These are phyloP conservation scores for Oropetium thomaeum DNA, from an alignment of 176 grass and related monocot species.

Conservation along the genomic window DNA sequence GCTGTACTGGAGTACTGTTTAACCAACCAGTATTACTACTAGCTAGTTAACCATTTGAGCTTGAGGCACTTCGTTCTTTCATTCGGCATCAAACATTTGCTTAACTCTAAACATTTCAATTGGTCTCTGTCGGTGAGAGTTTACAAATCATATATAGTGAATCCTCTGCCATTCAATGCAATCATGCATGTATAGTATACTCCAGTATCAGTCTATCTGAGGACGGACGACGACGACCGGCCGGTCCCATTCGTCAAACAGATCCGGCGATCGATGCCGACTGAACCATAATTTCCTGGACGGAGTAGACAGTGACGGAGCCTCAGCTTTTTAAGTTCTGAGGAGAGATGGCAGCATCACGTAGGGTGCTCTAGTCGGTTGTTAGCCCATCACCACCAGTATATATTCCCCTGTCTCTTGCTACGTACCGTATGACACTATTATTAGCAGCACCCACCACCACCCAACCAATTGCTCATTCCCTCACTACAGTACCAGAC, in stretches of 20 bases:
- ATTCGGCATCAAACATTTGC: not conserved
- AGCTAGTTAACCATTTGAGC: not conserved
- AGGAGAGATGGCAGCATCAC: not conserved
- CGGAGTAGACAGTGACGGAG: not conserved
- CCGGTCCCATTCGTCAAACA: not conserved
- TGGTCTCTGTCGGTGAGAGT: not conserved
- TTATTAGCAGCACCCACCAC: not conserved
- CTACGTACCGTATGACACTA: not conserved
- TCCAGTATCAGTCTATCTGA: no score
- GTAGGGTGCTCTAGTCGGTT: no score
- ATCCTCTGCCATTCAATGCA: not conserved
- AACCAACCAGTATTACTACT: no score
- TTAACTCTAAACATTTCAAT: no score
- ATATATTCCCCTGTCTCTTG: not conserved
- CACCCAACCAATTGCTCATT: not conserved
- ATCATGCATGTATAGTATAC: no score
- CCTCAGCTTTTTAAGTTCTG: not conserved
- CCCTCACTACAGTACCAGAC: not conserved
- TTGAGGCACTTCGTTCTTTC: not conserved
- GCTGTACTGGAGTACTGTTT: no score
- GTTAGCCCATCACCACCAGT: no score
- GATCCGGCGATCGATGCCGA: no score
- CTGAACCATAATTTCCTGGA: not conserved
- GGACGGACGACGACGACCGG: not conserved
- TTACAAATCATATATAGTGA: no score